Base-by-base conservation (phyloP, 73 alveolate genomes). In the Halteria grandinella region DNA sequence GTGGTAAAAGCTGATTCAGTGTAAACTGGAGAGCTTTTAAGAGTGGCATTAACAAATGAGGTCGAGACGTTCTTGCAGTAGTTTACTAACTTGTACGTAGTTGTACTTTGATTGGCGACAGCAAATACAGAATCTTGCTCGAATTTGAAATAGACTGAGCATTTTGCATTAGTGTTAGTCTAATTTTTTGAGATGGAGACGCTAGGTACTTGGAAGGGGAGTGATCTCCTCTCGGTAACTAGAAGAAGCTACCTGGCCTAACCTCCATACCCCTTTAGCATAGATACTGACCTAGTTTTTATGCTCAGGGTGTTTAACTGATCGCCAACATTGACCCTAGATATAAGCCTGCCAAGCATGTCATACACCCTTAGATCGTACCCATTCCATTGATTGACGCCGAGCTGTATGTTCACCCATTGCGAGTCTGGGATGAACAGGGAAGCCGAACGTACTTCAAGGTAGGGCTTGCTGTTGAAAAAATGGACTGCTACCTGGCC, bases 361-460 rank as follows among this genome's bases (percentile, higher is more conserved):
- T 60, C 77, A 40, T 60, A 60, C 10, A 21, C 41, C 43, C 77
- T 60, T 3, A 60, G 43, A 2, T 60, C 77, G 48, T 60, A 60
- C 4, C 77, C 77, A 24, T 34, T 21, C n/a, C 43, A 60, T 23
- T 60, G 20, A 25, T 55, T 40, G 20, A 44, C 51, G 43, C 11
- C 3, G 58, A 60, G 43, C 34, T 60, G 21, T 3, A 60, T 18
- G 41, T 60, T 60, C 7, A 60, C 49, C 77, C 77, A 60, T 37
- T 60, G 24, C 37, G 37, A 24, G 2, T 32, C 1, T 2, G 77
- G 77, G 1, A 60, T 45, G 43, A 36, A 60, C 47, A 60, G 37
- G 14, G 43, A 18, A 40, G 17, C 43, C 3, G 77, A 5, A 21
- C 43, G 51, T 23, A 18, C 37, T 14, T 60, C 55, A 12, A 25